Evolutionary conservation across 2,329 filamentous ascomycete species (phyloP).

Genomic region (Pseudogymnoascus sp.): DNA sequence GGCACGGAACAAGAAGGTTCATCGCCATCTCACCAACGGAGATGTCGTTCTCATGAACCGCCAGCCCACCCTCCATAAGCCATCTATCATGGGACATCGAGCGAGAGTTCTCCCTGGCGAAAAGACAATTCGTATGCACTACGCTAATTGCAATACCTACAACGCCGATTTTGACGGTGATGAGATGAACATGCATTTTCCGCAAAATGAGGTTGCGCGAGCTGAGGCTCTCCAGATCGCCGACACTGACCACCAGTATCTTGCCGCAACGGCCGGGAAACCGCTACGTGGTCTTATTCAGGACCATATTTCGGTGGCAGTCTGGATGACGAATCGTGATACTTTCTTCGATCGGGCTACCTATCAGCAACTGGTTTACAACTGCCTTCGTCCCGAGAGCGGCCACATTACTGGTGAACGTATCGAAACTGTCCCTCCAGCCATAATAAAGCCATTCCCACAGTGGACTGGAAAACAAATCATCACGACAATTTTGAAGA

Average conservation of each 20-base stretch:
- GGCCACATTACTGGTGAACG: conserved; percentile 78
- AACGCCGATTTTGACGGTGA: conserved; percentile 99
- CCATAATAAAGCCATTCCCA: conserved; percentile 70
- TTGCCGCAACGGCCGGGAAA: conserved; percentile 88
- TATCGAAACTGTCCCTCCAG: conserved; percentile 72
- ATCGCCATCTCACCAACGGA: conserved; percentile 90
- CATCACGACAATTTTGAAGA: conserved; percentile 85
- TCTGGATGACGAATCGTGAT: conserved; percentile 83
- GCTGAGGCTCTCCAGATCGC: conserved; percentile 89
- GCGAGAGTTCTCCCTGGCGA: conserved; percentile 88
- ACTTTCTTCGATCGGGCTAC: conserved; percentile 81
- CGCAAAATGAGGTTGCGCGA: conserved; percentile 89
- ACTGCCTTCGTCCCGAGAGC: conserved; percentile 79
- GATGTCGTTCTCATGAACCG: conserved; percentile 99
- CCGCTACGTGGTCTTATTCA: conserved; percentile 94
- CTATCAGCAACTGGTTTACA: conserved; percentile 92
- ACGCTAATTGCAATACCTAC: conserved; percentile 98
- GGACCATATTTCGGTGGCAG: conserved; percentile 93
- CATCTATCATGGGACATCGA: conserved; percentile 96
- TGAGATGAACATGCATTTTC: conserved; percentile 99
- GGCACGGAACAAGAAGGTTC: conserved; percentile 87
- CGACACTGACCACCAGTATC: conserved; percentile 94
- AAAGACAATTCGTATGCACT: conserved; percentile 98
- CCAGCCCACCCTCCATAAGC: conserved; percentile 94
- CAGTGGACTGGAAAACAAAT: conserved; percentile 97